These are phyloP conservation scores for Pholiota microspora DNA, from an alignment of 768 basidiomycete species.

Conservation along the genomic window DNA sequence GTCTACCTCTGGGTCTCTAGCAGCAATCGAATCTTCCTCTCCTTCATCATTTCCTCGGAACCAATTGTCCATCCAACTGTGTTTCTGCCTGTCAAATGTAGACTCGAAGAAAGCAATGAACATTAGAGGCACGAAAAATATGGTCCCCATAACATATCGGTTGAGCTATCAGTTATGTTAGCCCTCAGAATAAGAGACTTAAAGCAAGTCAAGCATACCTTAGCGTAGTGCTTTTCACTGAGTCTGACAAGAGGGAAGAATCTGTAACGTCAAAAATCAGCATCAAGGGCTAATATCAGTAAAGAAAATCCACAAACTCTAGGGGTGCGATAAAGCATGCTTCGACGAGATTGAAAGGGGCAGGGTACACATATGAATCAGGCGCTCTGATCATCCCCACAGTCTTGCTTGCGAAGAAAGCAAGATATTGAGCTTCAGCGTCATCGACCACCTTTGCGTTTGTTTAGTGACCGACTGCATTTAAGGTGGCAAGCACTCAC, in stretches of 20 bases:
- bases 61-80: slow-evolving; percentile 70
- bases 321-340: slow-evolving; percentile 76
- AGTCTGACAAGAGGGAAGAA: slow-evolving; percentile 43
- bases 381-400: slow-evolving; percentile 83
- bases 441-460: slow-evolving; percentile 64
- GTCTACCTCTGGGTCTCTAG: slow-evolving; percentile 61
- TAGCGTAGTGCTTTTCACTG: slow-evolving; percentile 54
- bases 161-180: slow-evolving; percentile 55
- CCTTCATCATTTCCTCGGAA: slow-evolving; percentile 59
- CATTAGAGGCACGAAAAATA: slow-evolving; percentile 83
- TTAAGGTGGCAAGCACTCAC: slow-evolving; percentile 36
- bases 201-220: slow-evolving; percentile 29
- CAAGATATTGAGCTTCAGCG: slow-evolving; percentile 87
- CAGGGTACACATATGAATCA: slow-evolving; percentile 84
- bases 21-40: slow-evolving; percentile 48
- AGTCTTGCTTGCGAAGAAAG: slow-evolving; percentile 89
- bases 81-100: slow-evolving; percentile 41
- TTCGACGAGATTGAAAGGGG: slow-evolving; percentile 92
- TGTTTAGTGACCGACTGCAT: neutral
- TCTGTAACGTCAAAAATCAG: slow-evolving; percentile 28
- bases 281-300: slow-evolving; percentile 1
- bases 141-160: slow-evolving; percentile 65
- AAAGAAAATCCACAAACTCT: slow-evolving; percentile 57
- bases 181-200: neutral
- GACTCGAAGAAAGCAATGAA: slow-evolving; percentile 79